These are phyloP conservation scores for Stemphylium lycopersici DNA, from an alignment of 2,329 filamentous ascomycete genomes.

Conservation along the genomic window DNA sequence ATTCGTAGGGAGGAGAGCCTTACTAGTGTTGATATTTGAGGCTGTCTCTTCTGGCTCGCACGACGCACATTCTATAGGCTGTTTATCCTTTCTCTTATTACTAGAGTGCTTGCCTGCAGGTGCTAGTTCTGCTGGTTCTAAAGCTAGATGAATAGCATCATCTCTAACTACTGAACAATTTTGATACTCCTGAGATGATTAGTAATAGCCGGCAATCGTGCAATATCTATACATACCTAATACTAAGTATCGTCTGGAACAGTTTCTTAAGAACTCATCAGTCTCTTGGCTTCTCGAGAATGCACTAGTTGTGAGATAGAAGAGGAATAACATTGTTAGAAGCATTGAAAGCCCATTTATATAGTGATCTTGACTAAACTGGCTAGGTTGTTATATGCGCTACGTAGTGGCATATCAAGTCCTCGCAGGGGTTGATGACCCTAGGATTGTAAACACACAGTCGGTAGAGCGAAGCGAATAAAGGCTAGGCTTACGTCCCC, in stretches of 20 bases:
- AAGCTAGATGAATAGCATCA: background rate
- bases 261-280: conserved; percentile 2
- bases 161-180: background rate
- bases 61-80: background rate
- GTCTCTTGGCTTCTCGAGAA: background rate
- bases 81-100: background rate
- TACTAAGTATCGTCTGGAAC: conserved; percentile 3
- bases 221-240: background rate
- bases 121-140: background rate
- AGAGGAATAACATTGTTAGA: background rate
- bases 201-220: background rate
- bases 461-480: too few species aligned
- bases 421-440: background rate
- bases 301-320: background rate
- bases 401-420: background rate
- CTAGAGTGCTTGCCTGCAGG: background rate
- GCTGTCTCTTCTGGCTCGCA: background rate
- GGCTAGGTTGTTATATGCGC: background rate
- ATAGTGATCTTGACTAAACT: conserved; percentile 5
- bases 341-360: conserved; percentile 3
- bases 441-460: too few species aligned
- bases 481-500: too few species aligned
- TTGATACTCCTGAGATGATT: background rate
- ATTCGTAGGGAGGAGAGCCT: background rate
- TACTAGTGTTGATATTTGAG: background rate